phyloP scores from a whole-genome alignment of 441 rosid genomes.

The Erysimum pusillum region DNA sequence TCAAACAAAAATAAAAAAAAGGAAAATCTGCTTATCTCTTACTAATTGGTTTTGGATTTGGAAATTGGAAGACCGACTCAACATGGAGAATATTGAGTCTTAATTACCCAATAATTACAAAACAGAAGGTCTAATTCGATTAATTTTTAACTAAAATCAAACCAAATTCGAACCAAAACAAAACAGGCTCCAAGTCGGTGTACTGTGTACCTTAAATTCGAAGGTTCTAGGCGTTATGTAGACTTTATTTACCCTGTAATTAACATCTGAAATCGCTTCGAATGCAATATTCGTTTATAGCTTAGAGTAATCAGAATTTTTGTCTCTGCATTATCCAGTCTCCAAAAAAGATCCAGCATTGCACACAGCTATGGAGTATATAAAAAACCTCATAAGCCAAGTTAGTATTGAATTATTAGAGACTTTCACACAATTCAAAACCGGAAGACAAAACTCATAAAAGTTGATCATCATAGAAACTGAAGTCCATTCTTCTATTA shows the following conservation, averaged over 20 bases:
- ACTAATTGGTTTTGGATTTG: not conserved
- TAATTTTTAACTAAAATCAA: not conserved
- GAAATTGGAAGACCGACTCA: too few relatives aligned
- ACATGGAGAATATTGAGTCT: too few relatives aligned
- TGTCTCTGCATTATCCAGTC: not conserved
- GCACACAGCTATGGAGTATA: not conserved
- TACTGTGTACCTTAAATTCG: too few relatives aligned
- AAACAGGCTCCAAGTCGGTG: too few relatives aligned
- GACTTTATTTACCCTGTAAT: too few relatives aligned
- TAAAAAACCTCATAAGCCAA: not conserved
- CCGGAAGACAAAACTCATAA: slow-evolving; percentile 28
- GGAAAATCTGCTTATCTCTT: too few relatives aligned
- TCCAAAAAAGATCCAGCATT: not conserved
- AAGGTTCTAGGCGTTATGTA: too few relatives aligned
- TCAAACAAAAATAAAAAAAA: too few relatives aligned
- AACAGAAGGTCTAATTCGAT: not conserved
- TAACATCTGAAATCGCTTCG: not conserved
- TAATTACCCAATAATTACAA: not conserved
- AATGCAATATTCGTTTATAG: not conserved
- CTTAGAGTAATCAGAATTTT: not conserved
- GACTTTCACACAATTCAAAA: not conserved
- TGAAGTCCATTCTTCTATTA: slow-evolving; percentile 10
- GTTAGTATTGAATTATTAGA: slow-evolving; percentile 15
- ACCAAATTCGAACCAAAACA: not conserved
- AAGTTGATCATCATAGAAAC: not conserved